Conservation (phyloP, 768 basidiomycete genomes). For the Lactarius akahatsu region DNA sequence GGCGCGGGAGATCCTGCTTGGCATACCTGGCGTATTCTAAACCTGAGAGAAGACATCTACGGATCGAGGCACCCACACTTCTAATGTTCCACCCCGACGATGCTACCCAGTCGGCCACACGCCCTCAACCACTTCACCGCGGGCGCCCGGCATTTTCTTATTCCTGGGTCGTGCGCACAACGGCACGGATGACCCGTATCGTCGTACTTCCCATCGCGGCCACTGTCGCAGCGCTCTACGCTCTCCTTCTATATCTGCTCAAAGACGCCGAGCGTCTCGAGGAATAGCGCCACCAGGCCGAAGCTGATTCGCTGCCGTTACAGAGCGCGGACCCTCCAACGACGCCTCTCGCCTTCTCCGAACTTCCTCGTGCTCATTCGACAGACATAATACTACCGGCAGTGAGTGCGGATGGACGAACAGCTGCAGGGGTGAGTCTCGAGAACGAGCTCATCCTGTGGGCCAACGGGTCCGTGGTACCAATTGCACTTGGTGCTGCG, state of each 20-base stretch:
- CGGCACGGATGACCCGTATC: constrained; percentile 78
- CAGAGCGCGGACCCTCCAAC: constrained; percentile 39
- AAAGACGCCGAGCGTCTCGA: constrained; percentile 91
- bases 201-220: constrained; percentile 80
- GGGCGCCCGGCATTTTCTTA: constrained; percentile 35
- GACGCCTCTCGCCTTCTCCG: constrained; percentile 54
- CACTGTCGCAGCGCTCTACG: constrained; percentile 73
- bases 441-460: constrained; percentile 78
- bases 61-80: constrained; percentile 74
- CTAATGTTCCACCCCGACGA: constrained; percentile 58
- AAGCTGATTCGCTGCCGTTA: constrained; percentile 40
- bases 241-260: constrained; percentile 77
- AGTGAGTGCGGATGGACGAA: constrained; percentile 61
- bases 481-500: constrained; percentile 50
- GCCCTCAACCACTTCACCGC: constrained; percentile 7
- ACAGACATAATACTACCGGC: constrained; percentile 84
- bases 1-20: constrained; percentile 47
- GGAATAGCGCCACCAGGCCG: constrained; percentile 67
- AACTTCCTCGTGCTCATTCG: constrained; percentile 75
- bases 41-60: constrained; percentile 73
- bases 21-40: constrained; percentile 75
- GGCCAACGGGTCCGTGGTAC: constrained; percentile 47
- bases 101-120: constrained; percentile 27
- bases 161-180: constrained; percentile 49
- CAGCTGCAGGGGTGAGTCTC: constrained; percentile 69